A percentile compares a stretch with the other conserved stretches of the same genome.
These are phyloP conservation scores for Haplosporangium sp. DNA, from an alignment of 371 early-diverging fungal species.

Conservation along the genomic window DNA sequence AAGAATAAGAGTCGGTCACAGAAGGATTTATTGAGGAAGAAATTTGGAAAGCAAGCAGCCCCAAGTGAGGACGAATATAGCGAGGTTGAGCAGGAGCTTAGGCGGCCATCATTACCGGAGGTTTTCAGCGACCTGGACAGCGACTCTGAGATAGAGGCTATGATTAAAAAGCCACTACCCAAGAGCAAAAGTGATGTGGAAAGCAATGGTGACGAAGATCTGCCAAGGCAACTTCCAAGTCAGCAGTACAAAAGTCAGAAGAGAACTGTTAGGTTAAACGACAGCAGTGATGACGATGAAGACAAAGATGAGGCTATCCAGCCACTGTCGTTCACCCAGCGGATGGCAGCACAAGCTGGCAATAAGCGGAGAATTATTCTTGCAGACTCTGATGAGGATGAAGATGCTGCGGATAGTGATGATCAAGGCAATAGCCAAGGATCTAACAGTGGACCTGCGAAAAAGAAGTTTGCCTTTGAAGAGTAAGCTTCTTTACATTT, in stretches of 20 bases:
- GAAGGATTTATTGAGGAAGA: conserved; percentile 7
- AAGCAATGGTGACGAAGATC: conserved; percentile 6
- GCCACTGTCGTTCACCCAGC: conserved; percentile 23
- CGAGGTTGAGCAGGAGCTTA: neutral
- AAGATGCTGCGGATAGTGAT: conserved; percentile 6
- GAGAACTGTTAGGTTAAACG: conserved; percentile 4
- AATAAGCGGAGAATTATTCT: conserved; percentile 39
- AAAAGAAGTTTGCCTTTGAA: conserved; percentile 33
- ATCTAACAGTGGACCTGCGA: conserved; percentile 21
- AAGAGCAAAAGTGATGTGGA: conserved; percentile 19
- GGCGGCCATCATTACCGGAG: neutral
- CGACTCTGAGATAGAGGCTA: neutral
- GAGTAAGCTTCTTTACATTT: conserved; percentile 1
- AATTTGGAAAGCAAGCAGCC: neutral
- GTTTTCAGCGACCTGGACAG: conserved; percentile 10
- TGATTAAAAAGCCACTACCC: neutral
- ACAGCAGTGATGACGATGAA: conserved; percentile 18
- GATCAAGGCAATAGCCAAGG: conserved; percentile 17
- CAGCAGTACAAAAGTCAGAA: conserved; percentile 9
- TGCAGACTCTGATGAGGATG: conserved; percentile 37
- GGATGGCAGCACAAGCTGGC: conserved; percentile 9
- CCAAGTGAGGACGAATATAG: neutral
- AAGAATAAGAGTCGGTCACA: conserved; percentile 18
- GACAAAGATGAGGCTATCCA: conserved; percentile 13
- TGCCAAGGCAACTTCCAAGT: conserved; percentile 1